A percentile compares a stretch with the other conserved stretches of the same genome.
phyloP scores from a whole-genome alignment of 2,329 filamentous ascomycete genomes.

The Aspergillus sp. region DNA sequence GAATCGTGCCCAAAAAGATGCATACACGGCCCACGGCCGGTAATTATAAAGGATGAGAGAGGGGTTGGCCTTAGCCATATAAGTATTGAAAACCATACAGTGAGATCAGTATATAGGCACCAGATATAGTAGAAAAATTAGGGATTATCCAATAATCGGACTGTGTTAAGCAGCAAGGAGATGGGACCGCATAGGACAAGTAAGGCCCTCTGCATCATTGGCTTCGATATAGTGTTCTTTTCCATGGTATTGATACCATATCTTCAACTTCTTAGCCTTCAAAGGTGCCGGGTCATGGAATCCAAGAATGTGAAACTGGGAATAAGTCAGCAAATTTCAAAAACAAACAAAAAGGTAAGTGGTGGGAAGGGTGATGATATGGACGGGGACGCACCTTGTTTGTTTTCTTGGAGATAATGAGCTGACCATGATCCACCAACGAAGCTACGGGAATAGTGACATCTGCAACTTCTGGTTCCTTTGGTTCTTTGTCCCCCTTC shows the following conservation, averaged over 20 bases:
- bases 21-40: background rate
- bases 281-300: constrained; percentile 47
- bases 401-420: constrained; percentile 36
- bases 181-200: constrained; percentile 42
- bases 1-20: background rate
- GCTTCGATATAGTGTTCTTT: constrained; percentile 41
- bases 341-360: background rate
- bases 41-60: background rate
- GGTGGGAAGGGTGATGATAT: background rate
- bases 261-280: constrained; percentile 39
- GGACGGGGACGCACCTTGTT: constrained; percentile 32
- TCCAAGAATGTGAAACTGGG: constrained; percentile 42
- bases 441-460: constrained; percentile 47
- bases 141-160: background rate
- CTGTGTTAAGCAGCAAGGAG: constrained; percentile 17
- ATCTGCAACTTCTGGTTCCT: constrained; percentile 33
- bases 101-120: too few relatives aligned
- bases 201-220: constrained; percentile 36
- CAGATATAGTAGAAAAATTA: background rate
- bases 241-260: constrained; percentile 44
- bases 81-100: background rate
- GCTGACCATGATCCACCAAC: constrained; percentile 43
- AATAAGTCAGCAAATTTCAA: constrained; percentile 19
- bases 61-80: background rate
- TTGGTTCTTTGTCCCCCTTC: constrained; percentile 21